phyloP scores from a whole-genome alignment of 2,329 filamentous ascomycete species.

The Phialophora verrucosa region DNA sequence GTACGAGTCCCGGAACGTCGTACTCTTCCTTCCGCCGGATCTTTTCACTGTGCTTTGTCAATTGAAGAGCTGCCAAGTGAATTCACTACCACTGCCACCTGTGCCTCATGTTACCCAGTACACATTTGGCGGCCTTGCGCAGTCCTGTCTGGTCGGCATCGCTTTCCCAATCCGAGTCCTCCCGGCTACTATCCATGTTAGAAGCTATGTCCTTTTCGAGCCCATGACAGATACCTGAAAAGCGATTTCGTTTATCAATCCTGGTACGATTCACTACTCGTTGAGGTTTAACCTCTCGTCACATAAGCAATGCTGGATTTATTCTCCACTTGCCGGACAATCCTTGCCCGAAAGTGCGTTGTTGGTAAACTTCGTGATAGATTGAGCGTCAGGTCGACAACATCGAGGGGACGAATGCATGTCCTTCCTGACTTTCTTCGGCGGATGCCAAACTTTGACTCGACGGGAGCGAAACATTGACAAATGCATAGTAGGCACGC shows the following conservation, averaged over 20 bases:
- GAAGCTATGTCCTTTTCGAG: neutral
- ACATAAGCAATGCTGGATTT: neutral
- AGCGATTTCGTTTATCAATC: neutral
- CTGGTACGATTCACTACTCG: conserved; percentile 12
- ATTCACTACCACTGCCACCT: neutral
- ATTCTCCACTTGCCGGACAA: neutral
- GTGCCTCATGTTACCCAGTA: neutral
- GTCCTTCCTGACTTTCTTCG: neutral
- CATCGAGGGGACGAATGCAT: neutral
- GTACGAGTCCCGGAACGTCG: neutral
- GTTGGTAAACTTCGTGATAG: neutral
- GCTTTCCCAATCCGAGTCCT: neutral
- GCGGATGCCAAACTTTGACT: neutral
- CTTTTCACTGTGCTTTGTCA: conserved; percentile 12
- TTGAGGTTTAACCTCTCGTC: neutral
- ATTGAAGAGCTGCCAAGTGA: neutral
- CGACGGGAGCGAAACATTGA: neutral
- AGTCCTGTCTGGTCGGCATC: neutral
- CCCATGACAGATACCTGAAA: neutral
- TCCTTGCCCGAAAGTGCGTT: neutral
- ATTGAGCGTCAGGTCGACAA: neutral
- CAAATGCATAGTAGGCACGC: neutral
- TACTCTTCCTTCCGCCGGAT: conserved; percentile 5
- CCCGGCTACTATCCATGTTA: neutral
- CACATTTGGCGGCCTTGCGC: neutral